Base-by-base conservation (phyloP, 2,329 filamentous ascomycete genomes). In the Scortechinia acanthostroma region DNA sequence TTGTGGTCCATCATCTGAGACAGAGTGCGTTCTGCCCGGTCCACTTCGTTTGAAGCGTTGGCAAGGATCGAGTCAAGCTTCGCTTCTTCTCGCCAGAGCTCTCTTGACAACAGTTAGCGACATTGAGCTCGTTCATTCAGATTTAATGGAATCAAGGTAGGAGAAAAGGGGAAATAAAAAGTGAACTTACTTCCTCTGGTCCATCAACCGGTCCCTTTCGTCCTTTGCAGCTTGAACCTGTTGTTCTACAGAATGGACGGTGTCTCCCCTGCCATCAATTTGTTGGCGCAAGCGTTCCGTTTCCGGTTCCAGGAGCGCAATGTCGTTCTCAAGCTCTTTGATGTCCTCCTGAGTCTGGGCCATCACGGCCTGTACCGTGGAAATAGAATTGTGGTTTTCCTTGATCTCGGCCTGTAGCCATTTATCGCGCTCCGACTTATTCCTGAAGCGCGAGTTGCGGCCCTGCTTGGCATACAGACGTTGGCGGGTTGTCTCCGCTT, bases 401-500 rank as follows among this genome's bases (percentile, higher is more conserved):
- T 86, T 74, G 46, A 97, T 88, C 63, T 96, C 86, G 49, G 80
- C 76, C 49, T 80, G 80, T 43, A 98, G 70, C 73, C 80, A 96
- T 25, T 80, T 77, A 61, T 98, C 91, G 37, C 94, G 83, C 59
- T 97, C 89, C 5, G 79, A 77, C 68, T 95, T 95, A 61, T 81
- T 94, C 57, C 77, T 86, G 63, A 95, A 98, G 50, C 89, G 86
- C 16, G 86, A 85, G 52, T 86, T 90, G 42, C 91, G 84, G 37
- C 86, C 89, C 64, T 98, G 91, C 62, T 98, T 98, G 43, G 87
- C 88, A 58, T 95, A 88, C 4, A 98, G 76, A 28, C 91, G 83
- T 51, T 86, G 81, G 35, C 88, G 77, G 3, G 78, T 76, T 4
- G 83, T 83, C 55, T 94, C 86, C 0, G 86, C 86, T 43, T 86